Evolutionary conservation across 2,329 filamentous ascomycete genomes (phyloP), one percentile per base, ranked within the genome.

Genomic region (Microthyrium microscopicum): DNA sequence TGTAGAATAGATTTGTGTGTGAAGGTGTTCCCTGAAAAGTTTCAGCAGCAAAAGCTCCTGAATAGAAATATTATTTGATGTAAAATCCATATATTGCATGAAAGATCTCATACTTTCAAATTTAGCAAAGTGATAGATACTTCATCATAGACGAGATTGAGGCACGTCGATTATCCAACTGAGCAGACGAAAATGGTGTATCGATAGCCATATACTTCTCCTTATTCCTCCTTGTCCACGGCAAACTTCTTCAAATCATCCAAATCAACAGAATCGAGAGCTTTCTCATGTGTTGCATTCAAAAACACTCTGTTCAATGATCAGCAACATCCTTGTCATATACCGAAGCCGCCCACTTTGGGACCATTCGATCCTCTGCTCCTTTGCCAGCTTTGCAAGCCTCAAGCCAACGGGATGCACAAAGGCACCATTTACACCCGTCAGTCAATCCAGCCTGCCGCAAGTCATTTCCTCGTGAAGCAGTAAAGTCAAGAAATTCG

Each of bases 371-470:
- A 31, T 62, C 58, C 21, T 56, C 54, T 26, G 62, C 61, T 9
- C 53, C 53, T 29, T 56, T 61, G 39, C 62, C 54, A 2, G 68
- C 68, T 35, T 67, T 56, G 39, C 70, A 64, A 2, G 69, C 71
- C 47, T 75, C 69, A 42, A 64, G 64, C 68, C 68, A 75, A 28
- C 70, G 52, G 8, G 50, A 55, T 3, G 68, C 69, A 44, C 71
- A 75, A 4, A 76, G 51, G 49, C 71, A 76, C 68, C 71, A 75
- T 47, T 66, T 69, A 44, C 69, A 73, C 5, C 70, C 70, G 9
- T 56, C 63, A 15, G 57, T 66, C 35, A 75, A 57, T 3, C 70
- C 70, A 15, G 60, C 58, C 4, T 49, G 44, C 17, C 68, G 60
- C 21, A 76, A 54, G 44, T 75, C 66, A 44, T 75, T 75, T 25